Conservation (phyloP, 139 green algal genomes). For the Tetraselmis chui region DNA sequence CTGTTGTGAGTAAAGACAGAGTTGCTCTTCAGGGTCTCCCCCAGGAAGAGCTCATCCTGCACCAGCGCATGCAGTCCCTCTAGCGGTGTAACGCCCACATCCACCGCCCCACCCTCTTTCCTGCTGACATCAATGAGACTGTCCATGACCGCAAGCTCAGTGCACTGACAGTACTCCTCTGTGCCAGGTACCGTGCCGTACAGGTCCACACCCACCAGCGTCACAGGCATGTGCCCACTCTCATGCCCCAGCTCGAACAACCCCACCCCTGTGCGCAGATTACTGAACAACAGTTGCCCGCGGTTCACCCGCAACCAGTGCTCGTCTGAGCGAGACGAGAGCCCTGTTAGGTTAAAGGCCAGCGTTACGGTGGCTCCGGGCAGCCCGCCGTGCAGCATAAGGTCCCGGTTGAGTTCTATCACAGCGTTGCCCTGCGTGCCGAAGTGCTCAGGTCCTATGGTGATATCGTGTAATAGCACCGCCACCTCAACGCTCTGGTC, state of each 20-base stretch:
- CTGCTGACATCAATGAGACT: neutral
- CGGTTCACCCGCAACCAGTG: neutral
- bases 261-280: neutral
- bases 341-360: neutral
- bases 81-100: neutral
- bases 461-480: neutral
- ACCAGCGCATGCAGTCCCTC: neutral
- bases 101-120: neutral
- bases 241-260: neutral
- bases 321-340: no score
- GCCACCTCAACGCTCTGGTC: neutral
- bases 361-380: neutral
- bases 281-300: neutral
- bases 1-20: neutral
- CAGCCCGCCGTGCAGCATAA: neutral
- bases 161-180: neutral
- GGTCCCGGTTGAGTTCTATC: neutral
- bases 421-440: no score
- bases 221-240: neutral
- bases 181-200: neutral
- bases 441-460: neutral
- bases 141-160: neutral
- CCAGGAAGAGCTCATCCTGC: neutral
- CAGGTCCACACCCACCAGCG: neutral
- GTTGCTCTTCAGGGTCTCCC: neutral